A percentile compares a stretch with the other conserved stretches of the same genome.
Conservation (phyloP, 805 yeast species). For the Cyberlindnera petersonii region DNA sequence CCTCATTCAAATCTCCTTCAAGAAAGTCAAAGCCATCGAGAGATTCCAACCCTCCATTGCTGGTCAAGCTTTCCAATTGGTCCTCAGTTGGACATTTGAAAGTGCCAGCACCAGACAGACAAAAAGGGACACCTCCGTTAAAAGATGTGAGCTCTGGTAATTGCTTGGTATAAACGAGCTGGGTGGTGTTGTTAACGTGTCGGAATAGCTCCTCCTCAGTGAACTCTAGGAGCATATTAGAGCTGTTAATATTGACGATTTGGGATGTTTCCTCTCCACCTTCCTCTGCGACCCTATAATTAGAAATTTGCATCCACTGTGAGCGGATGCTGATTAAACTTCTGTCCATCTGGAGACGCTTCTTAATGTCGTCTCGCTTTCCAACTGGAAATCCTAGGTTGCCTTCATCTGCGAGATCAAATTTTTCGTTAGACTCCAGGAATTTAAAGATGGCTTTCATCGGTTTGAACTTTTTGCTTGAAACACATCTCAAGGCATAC, state of each 20-base stretch:
- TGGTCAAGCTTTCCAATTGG: conserved; percentile 1
- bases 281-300: background rate
- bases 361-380: conserved; percentile 14
- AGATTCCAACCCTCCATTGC: conserved; percentile 1
- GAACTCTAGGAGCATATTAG: conserved; percentile 14
- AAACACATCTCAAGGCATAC: conserved; percentile 9
- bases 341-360: conserved; percentile 9
- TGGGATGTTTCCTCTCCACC: conserved; percentile 6
- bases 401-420: conserved; percentile 4
- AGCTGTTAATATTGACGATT: conserved; percentile 16
- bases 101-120: background rate
- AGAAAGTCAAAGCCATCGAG: conserved; percentile 5
- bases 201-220: conserved; percentile 5
- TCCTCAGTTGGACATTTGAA: conserved; percentile 4
- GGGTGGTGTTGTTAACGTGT: background rate
- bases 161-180: conserved; percentile 6
- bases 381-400: background rate
- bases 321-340: conserved; percentile 10
- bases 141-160: background rate
- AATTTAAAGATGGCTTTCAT: conserved; percentile 20
- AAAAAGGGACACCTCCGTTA: background rate
- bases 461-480: conserved; percentile 13
- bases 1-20: conserved; percentile 7
- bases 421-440: conserved; percentile 16
- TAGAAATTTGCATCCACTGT: conserved; percentile 20